phyloP scores from a whole-genome alignment of 2,329 filamentous ascomycete species.

The Pseudogymnoascus destructans region DNA sequence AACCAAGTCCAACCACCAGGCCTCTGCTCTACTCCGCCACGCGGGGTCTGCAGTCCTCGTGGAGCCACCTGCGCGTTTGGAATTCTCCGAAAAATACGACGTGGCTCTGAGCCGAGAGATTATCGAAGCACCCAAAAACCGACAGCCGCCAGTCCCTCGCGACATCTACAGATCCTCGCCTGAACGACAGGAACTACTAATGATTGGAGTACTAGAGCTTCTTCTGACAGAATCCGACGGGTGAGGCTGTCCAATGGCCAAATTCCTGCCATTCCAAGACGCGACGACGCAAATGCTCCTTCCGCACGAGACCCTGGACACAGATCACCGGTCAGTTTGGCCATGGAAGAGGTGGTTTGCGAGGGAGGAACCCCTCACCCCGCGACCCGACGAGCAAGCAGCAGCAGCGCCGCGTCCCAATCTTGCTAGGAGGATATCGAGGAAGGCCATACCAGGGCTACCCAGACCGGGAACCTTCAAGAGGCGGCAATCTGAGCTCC shows the following conservation, averaged over 20 bases:
- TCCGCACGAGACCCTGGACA: slow-evolving; percentile 18
- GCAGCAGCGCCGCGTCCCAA: slow-evolving; percentile 14
- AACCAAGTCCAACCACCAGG: slow-evolving; percentile 1
- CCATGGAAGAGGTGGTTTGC: slow-evolving; percentile 25
- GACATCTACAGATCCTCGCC: background rate
- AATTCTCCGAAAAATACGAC: slow-evolving; percentile 1
- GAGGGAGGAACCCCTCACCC: slow-evolving; percentile 19
- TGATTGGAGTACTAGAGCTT: slow-evolving; percentile 1
- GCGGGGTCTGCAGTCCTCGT: slow-evolving; percentile 7
- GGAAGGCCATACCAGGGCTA: slow-evolving; percentile 63
- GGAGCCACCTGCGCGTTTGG: background rate
- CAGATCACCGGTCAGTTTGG: slow-evolving; percentile 23
- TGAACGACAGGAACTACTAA: background rate
- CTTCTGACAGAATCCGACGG: slow-evolving; percentile 7
- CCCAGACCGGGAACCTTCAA: slow-evolving; percentile 68
- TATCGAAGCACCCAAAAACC: background rate
- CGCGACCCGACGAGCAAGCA: slow-evolving; percentile 15
- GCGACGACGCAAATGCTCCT: slow-evolving; percentile 23
- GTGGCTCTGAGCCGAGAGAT: background rate
- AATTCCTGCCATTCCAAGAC: slow-evolving; percentile 3
- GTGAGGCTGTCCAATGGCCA: slow-evolving; percentile 6
- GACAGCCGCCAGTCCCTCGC: background rate
- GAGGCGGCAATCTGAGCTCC: slow-evolving; percentile 68
- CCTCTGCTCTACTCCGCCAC: background rate
- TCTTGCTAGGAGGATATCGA: slow-evolving; percentile 22